These are phyloP conservation scores for Xylaria multiplex DNA, from an alignment of 2,329 filamentous ascomycete genomes.

Conservation along the genomic window DNA sequence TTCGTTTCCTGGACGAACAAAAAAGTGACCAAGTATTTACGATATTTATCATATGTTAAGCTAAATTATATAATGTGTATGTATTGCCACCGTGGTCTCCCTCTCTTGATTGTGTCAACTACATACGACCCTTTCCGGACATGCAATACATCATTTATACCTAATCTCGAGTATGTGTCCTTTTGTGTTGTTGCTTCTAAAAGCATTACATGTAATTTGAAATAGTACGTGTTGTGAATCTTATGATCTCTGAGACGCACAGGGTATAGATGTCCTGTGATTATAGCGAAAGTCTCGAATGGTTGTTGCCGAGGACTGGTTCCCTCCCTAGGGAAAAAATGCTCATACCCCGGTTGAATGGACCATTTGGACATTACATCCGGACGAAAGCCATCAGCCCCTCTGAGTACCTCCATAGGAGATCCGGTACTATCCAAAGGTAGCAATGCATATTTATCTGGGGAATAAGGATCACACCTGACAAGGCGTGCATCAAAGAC, in stretches of 20 bases:
- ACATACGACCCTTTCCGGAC: not conserved
- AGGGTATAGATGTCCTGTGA: not conserved
- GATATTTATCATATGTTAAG: not conserved
- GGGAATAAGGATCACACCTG: not conserved
- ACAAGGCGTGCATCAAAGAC: conserved; percentile 29
- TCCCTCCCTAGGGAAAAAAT: not conserved
- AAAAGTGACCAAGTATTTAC: not conserved
- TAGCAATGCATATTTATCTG: not conserved
- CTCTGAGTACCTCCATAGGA: not conserved
- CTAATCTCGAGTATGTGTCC: conserved; percentile 16
- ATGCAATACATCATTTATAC: not conserved
- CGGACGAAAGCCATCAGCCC: not conserved
- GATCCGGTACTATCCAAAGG: conserved; percentile 4
- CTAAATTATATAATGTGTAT: conserved; percentile 15
- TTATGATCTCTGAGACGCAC: not conserved
- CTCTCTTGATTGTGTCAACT: conserved; percentile 10
- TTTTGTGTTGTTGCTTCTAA: not conserved
- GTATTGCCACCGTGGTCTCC: conserved; percentile 29
- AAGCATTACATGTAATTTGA: conserved; percentile 19
- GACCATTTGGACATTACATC: not conserved
- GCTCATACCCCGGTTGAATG: not conserved
- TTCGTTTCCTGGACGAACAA: not conserved
- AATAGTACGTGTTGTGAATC: not conserved
- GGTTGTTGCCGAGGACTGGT: not conserved
- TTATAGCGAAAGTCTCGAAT: conserved; percentile 28